Evolutionary conservation across 1,139 yeast genomes (phyloP), one percentile per base, ranked within the genome.

Genomic region (Pneumocystis sp.): DNA sequence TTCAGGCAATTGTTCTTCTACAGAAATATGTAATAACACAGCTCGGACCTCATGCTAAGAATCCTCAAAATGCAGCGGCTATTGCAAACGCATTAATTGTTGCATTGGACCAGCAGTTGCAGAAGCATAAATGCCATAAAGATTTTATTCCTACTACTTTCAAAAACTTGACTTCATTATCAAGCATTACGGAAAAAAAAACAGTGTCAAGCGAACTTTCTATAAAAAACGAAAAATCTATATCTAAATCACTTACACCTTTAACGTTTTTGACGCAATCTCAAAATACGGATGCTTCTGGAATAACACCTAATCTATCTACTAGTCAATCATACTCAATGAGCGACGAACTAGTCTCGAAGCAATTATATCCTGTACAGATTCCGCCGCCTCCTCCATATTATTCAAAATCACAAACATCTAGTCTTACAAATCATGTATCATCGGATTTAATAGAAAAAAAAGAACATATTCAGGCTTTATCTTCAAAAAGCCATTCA

Each of bases 41-140:
- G 37, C 57, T 66, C 19, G 68, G 68, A 6, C 63, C 64, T 59
- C 64, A 63, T 45, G 65, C 65, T 25, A 66, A 65, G 29, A 61
- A 61, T 35, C 65, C 68, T 12, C 64, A 62, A 19, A 62, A 69
- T 42, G 71, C 71, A 2, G 67, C 69, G 5, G 70, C 69, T 50
- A 63, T 69, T 17, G 71, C 71, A 31, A 68, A 69, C 40, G 70
- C 70, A 7, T 63, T 69, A 19, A 69, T 69, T 50, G 65, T 68
- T 61, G 66, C 71, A 17, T 60, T 69, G 37, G 71, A 70, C 12
- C 68, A 69, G 25, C 66, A 67, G 40, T 19, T 66, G 15, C 64
- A 64, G 45, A 64, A 66, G 21, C 65, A 63, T 10, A 61, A 63
- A 29, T 21, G 12, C 21, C 57, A 50, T 25, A 50, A 25, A 50